A percentile compares a stretch with the other conserved stretches of the same genome.
Evolutionary conservation across 2,329 filamentous ascomycete species (phyloP).

Genomic region (Paracamarosporium sp.): DNA sequence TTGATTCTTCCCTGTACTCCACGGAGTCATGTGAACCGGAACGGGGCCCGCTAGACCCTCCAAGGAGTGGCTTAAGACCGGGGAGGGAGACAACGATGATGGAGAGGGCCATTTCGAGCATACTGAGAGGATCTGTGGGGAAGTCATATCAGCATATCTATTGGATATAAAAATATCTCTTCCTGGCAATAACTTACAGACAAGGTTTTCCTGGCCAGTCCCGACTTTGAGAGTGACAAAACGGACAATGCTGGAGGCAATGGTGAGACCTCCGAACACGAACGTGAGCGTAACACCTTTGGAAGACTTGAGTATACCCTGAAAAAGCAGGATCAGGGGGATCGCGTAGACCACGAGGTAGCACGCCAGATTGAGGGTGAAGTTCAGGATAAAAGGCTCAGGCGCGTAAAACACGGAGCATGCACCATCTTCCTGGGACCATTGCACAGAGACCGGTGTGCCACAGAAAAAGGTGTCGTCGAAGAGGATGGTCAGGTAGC

Average conservation of each 20-base stretch:
- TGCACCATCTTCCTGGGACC: conserved; percentile 29
- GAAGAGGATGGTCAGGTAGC: conserved; percentile 28
- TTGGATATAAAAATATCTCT: neutral
- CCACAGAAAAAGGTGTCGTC: conserved; percentile 32
- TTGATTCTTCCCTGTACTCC: neutral
- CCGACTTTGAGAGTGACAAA: conserved; percentile 26
- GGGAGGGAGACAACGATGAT: conserved; percentile 30
- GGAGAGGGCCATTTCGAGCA: conserved; percentile 30
- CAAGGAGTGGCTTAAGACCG: conserved; percentile 24
- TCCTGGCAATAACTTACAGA: conserved; percentile 22
- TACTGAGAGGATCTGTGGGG: conserved; percentile 19
- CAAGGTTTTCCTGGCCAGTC: conserved; percentile 29
- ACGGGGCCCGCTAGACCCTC: neutral
- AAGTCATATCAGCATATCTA: neutral
- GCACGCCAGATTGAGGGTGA: conserved; percentile 29
- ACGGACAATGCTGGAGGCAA: conserved; percentile 24
- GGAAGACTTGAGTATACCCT: conserved; percentile 17
- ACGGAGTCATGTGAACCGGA: neutral
- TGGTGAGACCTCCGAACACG: conserved; percentile 24
- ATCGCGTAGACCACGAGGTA: conserved; percentile 27
- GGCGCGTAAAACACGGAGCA: conserved; percentile 31
- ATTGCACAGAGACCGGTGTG: conserved; percentile 22
- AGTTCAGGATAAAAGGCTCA: conserved; percentile 32
- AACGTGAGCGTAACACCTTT: conserved; percentile 24
- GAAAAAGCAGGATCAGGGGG: conserved; percentile 16